Evolutionary conservation across 352 stramenopile species (phyloP), one percentile per base, ranked within the genome.

Genomic region (Peronospora tabacina): DNA sequence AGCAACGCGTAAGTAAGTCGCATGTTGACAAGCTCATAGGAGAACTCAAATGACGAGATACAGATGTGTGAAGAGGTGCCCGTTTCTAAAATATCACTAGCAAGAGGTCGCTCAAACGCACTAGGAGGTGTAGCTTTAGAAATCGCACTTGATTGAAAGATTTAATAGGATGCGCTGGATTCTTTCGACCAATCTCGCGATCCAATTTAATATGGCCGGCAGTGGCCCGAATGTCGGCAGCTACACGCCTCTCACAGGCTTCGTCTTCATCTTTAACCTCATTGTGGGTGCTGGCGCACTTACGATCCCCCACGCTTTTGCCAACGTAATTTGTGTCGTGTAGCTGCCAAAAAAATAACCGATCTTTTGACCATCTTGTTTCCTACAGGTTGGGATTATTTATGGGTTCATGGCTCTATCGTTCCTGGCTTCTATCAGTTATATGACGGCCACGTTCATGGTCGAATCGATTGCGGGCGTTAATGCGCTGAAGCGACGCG

Each of bases 241-340:
- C 65, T 93, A 93, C 66, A 90, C 82, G 58, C 80, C 81, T 53
- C 61, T 85, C 41, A 94, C 83, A 56, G 83, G 81, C 65, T 94
- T 94, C 54, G 70, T 94, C n/a, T 94, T 94, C 68, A 85, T 94
- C 63, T 92, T 94, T 65, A 94, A 94, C 65, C 81, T 92, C 55
- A 91, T 94, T 52, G 83, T 94, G 22, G 83, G 81, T 41, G 82
- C 83, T 24, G 83, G 83, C 29, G 83, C 81, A 48, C 78, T 94
- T 45, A 94, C 81, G 12, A 94, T 94, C 44, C 82, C 82, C 22
- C 82, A 86, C 50, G 75, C 82, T 15, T 94, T 94, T 58, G 80
- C 72, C 44, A 82, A 94, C 61, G 75, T 88, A 55, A 51, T 28
- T 26, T 26, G 4, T 5, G 3, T 26, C 22, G 2, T 26, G 22